These are phyloP conservation scores for Phytophthora sojae DNA, from an alignment of 352 stramenopile species.

Conservation along the genomic window DNA sequence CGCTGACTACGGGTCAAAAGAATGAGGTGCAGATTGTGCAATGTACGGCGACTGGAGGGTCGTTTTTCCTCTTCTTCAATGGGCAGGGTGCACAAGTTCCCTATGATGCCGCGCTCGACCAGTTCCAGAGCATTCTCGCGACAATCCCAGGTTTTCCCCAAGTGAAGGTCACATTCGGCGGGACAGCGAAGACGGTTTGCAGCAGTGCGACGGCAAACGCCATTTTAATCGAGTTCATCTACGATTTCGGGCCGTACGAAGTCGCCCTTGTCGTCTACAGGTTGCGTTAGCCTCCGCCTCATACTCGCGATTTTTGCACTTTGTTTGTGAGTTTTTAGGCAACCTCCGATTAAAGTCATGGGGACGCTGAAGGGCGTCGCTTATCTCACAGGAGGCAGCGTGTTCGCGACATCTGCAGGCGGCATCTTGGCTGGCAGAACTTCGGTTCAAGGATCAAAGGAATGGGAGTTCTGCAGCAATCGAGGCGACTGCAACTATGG, in stretches of 20 bases:
- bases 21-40: conserved; percentile 87
- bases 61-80: conserved; percentile 76
- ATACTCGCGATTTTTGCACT: neutral
- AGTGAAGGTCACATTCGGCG: conserved; percentile 64
- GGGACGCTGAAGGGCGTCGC: conserved; percentile 39
- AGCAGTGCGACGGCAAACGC: conserved; percentile 49
- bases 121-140: conserved; percentile 65
- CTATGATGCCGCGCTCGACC: conserved; percentile 53
- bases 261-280: neutral
- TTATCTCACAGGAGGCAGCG: conserved; percentile 55
- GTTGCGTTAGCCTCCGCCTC: no score
- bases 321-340: conserved; percentile 33
- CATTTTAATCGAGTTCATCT: conserved; percentile 71
- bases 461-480: conserved; percentile 90
- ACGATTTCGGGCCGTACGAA: conserved; percentile 66
- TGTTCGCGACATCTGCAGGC: conserved; percentile 57
- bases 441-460: conserved; percentile 85
- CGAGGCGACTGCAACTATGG: conserved; percentile 85
- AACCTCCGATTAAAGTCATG: conserved; percentile 69
- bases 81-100: conserved; percentile 59
- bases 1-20: conserved; percentile 80
- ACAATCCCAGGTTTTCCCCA: conserved; percentile 37
- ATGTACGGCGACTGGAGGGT: conserved; percentile 76
- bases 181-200: conserved; percentile 46
- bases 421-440: conserved; percentile 49